Conservation (phyloP, 345 rosid genomes). For the Heritiera fomes region DNA sequence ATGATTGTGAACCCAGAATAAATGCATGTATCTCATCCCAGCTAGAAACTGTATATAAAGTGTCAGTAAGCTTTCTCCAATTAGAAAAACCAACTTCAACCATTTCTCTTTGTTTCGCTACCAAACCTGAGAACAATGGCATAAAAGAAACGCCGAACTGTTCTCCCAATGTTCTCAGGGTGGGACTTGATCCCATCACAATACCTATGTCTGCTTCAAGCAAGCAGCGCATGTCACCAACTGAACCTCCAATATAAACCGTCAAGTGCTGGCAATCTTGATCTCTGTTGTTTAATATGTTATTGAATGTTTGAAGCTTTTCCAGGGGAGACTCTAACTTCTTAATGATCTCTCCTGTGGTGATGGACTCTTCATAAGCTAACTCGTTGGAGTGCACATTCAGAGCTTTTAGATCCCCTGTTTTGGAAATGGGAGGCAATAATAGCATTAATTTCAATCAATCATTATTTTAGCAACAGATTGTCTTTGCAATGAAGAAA, state of each 20-base stretch:
- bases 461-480: not conserved
- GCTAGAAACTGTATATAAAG: conserved; percentile 25
- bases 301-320: conserved; percentile 38
- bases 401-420: conserved; percentile 44
- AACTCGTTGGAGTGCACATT: conserved; percentile 52
- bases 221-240: conserved; percentile 55
- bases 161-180: conserved; percentile 48
- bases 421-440: not conserved
- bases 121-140: conserved; percentile 52
- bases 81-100: not conserved
- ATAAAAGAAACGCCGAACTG: conserved; percentile 52
- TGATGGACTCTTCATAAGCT: conserved; percentile 39
- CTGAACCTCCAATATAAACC: conserved; percentile 50
- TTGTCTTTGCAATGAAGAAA: not conserved
- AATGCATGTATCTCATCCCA: conserved; percentile 30
- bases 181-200: conserved; percentile 53
- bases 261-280: conserved; percentile 38
- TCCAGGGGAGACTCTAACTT: conserved; percentile 54
- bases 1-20: conserved; percentile 19
- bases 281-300: conserved; percentile 28
- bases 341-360: conserved; percentile 50
- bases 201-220: conserved; percentile 58
- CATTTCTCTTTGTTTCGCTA: conserved; percentile 6
- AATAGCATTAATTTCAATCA: not conserved
- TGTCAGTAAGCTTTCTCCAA: conserved; percentile 7